phyloP scores from a whole-genome alignment of 352 stramenopile genomes.

The Pythium phragmitis region DNA sequence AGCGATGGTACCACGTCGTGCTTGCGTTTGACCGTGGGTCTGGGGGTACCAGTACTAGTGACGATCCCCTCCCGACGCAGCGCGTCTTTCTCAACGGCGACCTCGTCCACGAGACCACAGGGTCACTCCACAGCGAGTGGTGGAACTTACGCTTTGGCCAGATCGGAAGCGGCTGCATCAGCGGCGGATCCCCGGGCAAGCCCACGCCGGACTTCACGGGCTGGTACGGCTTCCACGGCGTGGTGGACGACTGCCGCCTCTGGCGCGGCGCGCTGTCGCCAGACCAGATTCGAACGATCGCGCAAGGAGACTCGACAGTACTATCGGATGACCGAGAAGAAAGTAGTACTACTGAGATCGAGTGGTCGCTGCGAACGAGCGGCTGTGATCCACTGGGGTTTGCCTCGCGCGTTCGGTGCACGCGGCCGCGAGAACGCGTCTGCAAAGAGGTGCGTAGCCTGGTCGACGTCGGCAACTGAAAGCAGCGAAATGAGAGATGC shows the following conservation, averaged over 20 bases:
- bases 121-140: not conserved
- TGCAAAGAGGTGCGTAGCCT: not conserved
- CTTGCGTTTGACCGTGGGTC: conserved; percentile 22
- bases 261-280: conserved; percentile 26
- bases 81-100: conserved; percentile 31
- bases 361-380: conserved; percentile 1
- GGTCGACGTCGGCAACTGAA: not conserved
- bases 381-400: not conserved
- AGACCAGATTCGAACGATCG: not conserved
- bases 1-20: conserved; percentile 57
- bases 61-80: conserved; percentile 1
- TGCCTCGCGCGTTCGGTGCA: not conserved
- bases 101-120: not conserved
- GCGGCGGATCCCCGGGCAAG: not conserved
- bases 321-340: not conserved
- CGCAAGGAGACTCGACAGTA: not conserved
- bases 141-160: not conserved
- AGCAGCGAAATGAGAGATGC: not conserved
- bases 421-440: not conserved
- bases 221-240: conserved; percentile 34
- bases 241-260: conserved; percentile 34
- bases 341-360: not conserved
- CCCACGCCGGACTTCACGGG: not conserved
- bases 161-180: conserved; percentile 7
- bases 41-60: no score